phyloP scores from a whole-genome alignment of 495 filamentous ascomycete species.

The Trichoderma asperelloides region DNA sequence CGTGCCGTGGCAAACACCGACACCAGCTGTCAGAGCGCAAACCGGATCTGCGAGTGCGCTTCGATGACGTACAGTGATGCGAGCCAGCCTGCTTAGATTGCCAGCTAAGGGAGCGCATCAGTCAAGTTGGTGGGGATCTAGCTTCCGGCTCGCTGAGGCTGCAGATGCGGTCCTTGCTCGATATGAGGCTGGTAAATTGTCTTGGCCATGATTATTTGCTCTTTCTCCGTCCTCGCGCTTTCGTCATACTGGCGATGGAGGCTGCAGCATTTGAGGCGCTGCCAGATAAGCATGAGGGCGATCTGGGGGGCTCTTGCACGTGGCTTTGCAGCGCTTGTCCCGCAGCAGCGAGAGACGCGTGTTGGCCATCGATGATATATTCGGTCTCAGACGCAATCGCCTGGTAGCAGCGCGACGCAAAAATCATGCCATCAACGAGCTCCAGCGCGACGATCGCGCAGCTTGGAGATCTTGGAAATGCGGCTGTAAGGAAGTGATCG shows the following conservation, averaged over 20 bases:
- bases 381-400: neutral
- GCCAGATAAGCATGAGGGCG: neutral
- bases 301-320: neutral
- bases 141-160: neutral
- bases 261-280: neutral
- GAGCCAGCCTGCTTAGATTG: neutral
- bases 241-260: slow-evolving; percentile 5
- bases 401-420: neutral
- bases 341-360: too few species aligned
- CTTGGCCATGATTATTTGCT: too few species aligned
- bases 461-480: neutral
- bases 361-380: too few species aligned
- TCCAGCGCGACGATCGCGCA: neutral
- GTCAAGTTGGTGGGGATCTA: slow-evolving; percentile 1
- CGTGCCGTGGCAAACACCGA: neutral
- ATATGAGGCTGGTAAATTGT: neutral
- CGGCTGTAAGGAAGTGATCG: neutral
- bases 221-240: neutral
- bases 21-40: neutral
- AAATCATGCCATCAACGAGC: neutral
- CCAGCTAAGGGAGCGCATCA: neutral
- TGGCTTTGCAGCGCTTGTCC: neutral
- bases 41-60: neutral
- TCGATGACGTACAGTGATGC: neutral
- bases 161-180: too few species aligned